Base-by-base conservation (phyloP, 148 eudicot genomes). In the Chenopodium album region DNA sequence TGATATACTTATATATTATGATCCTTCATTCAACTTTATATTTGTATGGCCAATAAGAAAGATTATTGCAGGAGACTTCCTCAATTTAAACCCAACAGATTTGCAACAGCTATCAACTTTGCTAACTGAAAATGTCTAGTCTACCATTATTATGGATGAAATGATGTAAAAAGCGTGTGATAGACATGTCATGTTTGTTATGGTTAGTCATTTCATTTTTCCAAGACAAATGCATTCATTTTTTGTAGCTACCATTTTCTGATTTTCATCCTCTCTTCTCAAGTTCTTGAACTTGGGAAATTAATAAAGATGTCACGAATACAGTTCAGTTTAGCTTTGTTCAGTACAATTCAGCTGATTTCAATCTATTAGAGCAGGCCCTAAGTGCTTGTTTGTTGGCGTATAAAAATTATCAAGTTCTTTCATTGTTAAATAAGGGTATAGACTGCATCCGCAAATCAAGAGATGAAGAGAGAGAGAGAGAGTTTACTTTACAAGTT, bases 161-260 rank as follows among this genome's bases (percentile, higher is more conserved):
- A 75, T 75, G 77, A 75, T 48, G 77, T 26, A n/a, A 74, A 47
- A 54, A 29, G 64, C n/a, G 23, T 29, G 11, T 71, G 74, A 71
- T 71, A 41, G 72, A 68, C n/a, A 11, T 68, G 72, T 68, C 70
- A 69, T 69, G 23, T 32, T 34, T 4, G 62, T 50, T 26, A 74
- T 74, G 60, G 34, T 4, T 73, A 22, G 76, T 22, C 77, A 74
- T 50, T 48, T 50, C 77, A 46, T 3, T 62, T 32, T 67, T 32
- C 19, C 32, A 14, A 41, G 7, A 41, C 44, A 41, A 3, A 46
- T 11, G 60, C 76, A 69, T 69, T 69, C 4, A 17, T n/a, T 50
- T 5, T 7, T 62, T 62, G 65, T 62, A 22, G 65, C 22, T 62
- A 1, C 26, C 23, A 56, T 16, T 56, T 31, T 31, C 32, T 31